Evolutionary conservation across 2,329 filamentous ascomycete genomes (phyloP).

Genomic region (Westerdykella aurantiaca): DNA sequence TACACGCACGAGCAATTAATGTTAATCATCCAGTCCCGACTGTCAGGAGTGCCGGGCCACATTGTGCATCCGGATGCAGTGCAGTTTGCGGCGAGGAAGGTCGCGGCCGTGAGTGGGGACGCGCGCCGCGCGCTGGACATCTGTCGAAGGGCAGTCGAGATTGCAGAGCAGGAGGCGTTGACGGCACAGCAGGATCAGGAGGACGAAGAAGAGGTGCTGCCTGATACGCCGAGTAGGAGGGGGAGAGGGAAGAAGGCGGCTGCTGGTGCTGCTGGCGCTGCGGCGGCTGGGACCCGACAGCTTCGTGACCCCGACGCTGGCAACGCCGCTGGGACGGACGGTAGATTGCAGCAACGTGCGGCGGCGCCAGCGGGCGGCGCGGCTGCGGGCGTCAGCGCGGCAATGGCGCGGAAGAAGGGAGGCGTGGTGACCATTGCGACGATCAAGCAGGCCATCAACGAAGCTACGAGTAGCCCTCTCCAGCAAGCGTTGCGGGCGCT

Average conservation of each 20-base stretch:
- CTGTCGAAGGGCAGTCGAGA: conserved; percentile 87
- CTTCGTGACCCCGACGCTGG: conserved; percentile 3
- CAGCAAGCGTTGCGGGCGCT: conserved; percentile 82
- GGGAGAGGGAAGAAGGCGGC: conserved; percentile 32
- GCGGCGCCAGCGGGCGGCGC: conserved; percentile 4
- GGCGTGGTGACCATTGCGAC: conserved; percentile 81
- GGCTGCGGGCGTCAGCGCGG: not conserved
- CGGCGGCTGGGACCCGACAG: not conserved
- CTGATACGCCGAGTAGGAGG: conserved; percentile 59
- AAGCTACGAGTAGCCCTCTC: conserved; percentile 86
- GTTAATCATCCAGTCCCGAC: conserved; percentile 91
- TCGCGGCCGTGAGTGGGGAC: conserved; percentile 92
- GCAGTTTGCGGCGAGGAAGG: conserved; percentile 93
- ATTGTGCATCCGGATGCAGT: conserved; percentile 91
- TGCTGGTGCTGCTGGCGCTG: conserved; percentile 11
- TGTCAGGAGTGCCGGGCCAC: conserved; percentile 79
- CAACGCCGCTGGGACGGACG: conserved; percentile 17
- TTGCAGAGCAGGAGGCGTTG: conserved; percentile 71
- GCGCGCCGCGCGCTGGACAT: conserved; percentile 90
- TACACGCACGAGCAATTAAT: conserved; percentile 97
- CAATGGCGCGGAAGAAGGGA: conserved; percentile 20
- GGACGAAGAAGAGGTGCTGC: conserved; percentile 36
- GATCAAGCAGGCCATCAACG: conserved; percentile 88
- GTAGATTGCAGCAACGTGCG: conserved; percentile 20
- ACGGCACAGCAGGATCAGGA: conserved; percentile 15